A percentile compares a stretch with the other conserved stretches of the same genome.
Conservation (phyloP, 192 early-diverging fungal genomes). For the Umbelopsis isabellina region DNA sequence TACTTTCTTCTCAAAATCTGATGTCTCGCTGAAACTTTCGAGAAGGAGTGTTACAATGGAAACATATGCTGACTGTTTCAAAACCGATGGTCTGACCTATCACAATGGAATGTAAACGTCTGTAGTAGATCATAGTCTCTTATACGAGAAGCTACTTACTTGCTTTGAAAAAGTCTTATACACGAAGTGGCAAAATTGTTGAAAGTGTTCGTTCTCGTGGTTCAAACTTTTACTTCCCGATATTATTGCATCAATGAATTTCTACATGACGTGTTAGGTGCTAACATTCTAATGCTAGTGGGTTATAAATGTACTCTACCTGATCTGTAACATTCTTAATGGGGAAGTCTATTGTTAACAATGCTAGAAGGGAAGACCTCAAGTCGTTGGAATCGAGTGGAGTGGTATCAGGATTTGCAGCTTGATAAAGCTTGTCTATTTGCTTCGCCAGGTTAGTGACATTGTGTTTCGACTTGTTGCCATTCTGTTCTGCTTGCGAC, state of each 20-base stretch:
- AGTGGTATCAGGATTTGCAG: background rate
- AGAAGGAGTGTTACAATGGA: constrained; percentile 27
- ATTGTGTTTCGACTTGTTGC: background rate
- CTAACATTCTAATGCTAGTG: background rate
- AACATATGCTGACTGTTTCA: constrained; percentile 5
- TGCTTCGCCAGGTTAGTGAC: background rate
- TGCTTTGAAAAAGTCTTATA: constrained; percentile 38
- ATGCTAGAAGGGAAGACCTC: background rate
- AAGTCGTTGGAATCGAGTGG: background rate
- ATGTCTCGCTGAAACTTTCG: constrained; percentile 17
- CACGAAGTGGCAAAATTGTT: constrained; percentile 37
- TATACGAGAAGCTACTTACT: constrained; percentile 1
- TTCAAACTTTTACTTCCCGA: constrained; percentile 26
- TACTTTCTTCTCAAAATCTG: constrained; percentile 33
- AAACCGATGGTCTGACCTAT: background rate
- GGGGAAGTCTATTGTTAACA: constrained; percentile 6
- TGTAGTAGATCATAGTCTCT: background rate
- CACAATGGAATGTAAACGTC: background rate
- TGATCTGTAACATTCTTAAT: constrained; percentile 13
- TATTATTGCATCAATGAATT: constrained; percentile 33
- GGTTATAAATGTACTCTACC: background rate
- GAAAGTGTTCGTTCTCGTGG: constrained; percentile 7
- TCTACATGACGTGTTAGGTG: background rate
- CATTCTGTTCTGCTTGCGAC: constrained; percentile 4
- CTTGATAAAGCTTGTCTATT: background rate